Base-by-base conservation (phyloP, 2,329 filamentous ascomycete genomes). In the Rhinocladiella mackenziei region DNA sequence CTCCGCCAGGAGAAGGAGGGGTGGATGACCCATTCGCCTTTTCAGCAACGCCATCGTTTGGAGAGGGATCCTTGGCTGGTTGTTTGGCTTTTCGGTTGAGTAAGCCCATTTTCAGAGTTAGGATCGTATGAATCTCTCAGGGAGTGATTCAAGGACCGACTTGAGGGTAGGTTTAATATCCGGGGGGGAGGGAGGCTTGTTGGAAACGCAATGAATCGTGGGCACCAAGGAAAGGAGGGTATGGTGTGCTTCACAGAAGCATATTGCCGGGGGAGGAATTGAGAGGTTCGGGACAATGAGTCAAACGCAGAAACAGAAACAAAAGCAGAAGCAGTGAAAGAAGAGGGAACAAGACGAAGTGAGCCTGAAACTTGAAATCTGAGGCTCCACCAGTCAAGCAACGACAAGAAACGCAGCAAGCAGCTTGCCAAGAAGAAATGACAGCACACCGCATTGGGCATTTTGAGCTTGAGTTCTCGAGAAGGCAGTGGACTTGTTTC, bases 11-110 rank as follows among this genome's bases (percentile, higher is more conserved):
- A 7, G 32, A 18, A 28, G 44, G 29, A 29, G 30, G 19, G 11
- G 43, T 32, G 4, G 41, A 45, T 10, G 43, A 41, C 13, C 13
- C 31, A 13, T 31, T 15, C 20, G 48, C 10, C 33, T 54, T 55
- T 34, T 55, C 50, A 25, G 19, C 32, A 28, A 32, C 14, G 13
- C 15, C 26, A n/a, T 40, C 34, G 17, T 17, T 26, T 13, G 17
- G 9, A 15, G 33, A 7, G 15, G 35, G 15, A 20, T 25, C 9
- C 37, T 42, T 44, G 30, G 33, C 30, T 34, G 28, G 47, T 26
- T 46, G 35, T 40, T 42, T 44, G 30, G 33, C 30, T 34, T 32
- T 50, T 26, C 49, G 35, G 22, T 49, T 52, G 40, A 50, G 48
- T 10, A 54, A 34, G 13, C 45, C 43, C 52, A 54, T 52, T 9